Base-by-base conservation (phyloP, 495 filamentous ascomycete genomes). In the Usnea hakonensis region DNA sequence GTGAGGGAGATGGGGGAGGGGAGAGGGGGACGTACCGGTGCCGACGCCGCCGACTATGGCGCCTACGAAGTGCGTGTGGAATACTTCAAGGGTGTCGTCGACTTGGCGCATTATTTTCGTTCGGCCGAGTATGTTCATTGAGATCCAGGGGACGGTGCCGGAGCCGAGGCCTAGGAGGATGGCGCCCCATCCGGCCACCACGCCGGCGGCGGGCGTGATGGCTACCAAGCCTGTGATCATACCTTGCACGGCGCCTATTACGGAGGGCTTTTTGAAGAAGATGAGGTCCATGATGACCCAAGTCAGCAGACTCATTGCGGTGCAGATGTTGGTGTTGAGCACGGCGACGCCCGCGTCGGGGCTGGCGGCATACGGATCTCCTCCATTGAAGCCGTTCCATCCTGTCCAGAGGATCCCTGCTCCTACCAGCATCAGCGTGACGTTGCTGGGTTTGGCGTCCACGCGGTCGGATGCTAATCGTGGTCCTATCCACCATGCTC, bases 331-430 rank as follows among this genome's bases (percentile, higher is more conserved):
- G 57, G 81, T 83, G 65, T 83, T 82, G 33, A 83, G 72, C 5
- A 83, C 81, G 36, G 81, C 81, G 26, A 78, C 81, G 62, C 80
- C 80, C 8, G 80, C 80, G 64, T 82, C 80, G 28, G 81, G 76
- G 61, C 73, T 77, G 14, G 81, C 80, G 33, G 79, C 73, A 63
- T 82, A 83, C 11, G 81, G 81, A 69, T 83, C 81, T 65, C 81
- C 81, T 58, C 80, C 80, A 60, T 83, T 82, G 75, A 83, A 83
- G 37, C 80, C 80, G 71, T 81, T 81, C 80, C 80, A 83, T 67
- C 80, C 80, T 28, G 79, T 74, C 81, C 81, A 83, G 7, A 83
- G 73, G 35, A 83, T 80, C 28, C 80, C 80, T 9, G 79, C 79
- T 41, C 81, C 81, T 33, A 79, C 74, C 36, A 83, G 65, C 67